Conservation (phyloP, 805 yeast genomes). For the Nakazawaea sp. region DNA sequence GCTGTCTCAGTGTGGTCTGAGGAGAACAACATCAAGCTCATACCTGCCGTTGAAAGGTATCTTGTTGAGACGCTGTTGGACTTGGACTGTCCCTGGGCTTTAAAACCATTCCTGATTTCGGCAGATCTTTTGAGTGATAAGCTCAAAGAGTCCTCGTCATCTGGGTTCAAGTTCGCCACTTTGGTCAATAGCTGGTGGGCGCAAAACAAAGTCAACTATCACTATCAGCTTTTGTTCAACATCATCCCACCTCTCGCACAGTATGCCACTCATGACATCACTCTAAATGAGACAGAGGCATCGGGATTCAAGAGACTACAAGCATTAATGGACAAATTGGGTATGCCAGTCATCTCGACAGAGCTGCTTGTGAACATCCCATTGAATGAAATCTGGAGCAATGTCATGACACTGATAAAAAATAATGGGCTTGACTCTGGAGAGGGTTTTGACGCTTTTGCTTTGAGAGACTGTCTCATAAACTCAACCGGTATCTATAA, state of each 20-base stretch:
- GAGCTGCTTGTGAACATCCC: no score
- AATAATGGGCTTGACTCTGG: neutral
- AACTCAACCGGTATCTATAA: conserved; percentile 1
- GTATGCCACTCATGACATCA: no score
- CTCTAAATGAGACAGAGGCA: no score
- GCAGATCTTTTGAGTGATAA: neutral
- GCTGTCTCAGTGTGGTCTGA: neutral
- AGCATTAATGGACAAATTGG: no score
- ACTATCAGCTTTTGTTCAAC: neutral
- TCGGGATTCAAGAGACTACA: no score
- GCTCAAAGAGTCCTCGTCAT: neutral
- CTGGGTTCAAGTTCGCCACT: neutral
- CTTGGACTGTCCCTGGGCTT: conserved; percentile 3
- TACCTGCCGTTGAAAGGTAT: neutral
- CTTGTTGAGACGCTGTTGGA: neutral
- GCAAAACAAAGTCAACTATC: neutral
- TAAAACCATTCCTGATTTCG: neutral
- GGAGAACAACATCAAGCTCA: neutral
- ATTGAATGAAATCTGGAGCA: no score
- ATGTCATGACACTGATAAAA: neutral
- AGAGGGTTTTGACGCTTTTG: neutral
- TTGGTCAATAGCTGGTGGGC: conserved; percentile 1
- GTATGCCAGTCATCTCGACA: no score
- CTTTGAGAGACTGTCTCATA: neutral
- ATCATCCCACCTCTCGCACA: no score